Base-by-base conservation (phyloP, 2,329 filamentous ascomycete species). In the Botrytis tulipae region DNA sequence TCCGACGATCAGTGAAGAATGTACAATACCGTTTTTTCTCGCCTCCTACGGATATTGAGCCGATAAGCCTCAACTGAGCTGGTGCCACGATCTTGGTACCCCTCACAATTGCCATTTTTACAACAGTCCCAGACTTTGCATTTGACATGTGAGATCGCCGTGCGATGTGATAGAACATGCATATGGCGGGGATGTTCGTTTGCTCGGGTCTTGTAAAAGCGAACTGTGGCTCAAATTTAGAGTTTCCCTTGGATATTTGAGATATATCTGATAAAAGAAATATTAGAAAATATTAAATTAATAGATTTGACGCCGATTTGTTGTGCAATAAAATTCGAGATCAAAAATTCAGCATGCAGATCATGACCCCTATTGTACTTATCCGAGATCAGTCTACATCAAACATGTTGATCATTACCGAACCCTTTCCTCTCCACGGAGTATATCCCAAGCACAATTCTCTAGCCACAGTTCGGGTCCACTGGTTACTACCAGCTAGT, bases 291-390 rank as follows among this genome's bases (percentile, higher is more conserved):
- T 4, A 8, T 8, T 29, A 32, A 8, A 5, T 18, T n/a, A 1
- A n/a, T 18, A n/a, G 7, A n/a, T 5, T 20, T n/a, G 48, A n/a
- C 12, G 25, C 37, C n/a, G 46, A 14, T 29, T 54, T 22, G 29
- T 37, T 32, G 35, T 6, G 32, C 25, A 16, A n/a, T 4, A 14
- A 51, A 16, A 37, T 22, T 18, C 51, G n/a, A 57, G 16, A 20
- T n/a, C 6, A 3, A 37, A 35, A 37, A 32, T 9, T 22, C 14
- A 57, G n/a, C 4, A 37, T 22, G 65, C 10, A 35, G 65, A 68
- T 68, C 65, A 68, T 68, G n/a, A 6, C 65, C 65, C 65, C 65
- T 68, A 68, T 57, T 40, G 46, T 29, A 29, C 65, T 57, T 40
- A 68, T 57, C 65, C 65, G 48, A 68, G 65, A 42, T 37, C 29